Conservation (phyloP, 352 stramenopile species). For the Globisporangium spiculum region DNA sequence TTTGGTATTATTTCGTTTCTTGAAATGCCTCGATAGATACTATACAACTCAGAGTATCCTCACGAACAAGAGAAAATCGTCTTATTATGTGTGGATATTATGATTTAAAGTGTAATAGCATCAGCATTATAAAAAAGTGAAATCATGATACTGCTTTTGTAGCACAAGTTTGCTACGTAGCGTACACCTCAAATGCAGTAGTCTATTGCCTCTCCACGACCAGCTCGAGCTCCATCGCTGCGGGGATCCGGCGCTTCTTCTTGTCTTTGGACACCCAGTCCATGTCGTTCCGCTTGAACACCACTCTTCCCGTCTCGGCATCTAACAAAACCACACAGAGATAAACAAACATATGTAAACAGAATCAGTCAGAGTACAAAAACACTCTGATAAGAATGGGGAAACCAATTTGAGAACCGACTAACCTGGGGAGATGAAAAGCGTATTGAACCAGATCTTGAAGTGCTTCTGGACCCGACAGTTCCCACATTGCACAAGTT, state of each 20-base stretch:
- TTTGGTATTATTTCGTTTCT: no score
- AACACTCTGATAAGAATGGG: background rate
- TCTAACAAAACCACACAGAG: conserved; percentile 20
- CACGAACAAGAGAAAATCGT: no score
- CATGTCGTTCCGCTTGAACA: conserved; percentile 50
- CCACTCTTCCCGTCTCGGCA: conserved; percentile 29
- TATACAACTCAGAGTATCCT: no score
- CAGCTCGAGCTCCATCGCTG: conserved; percentile 66
- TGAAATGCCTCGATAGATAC: no score
- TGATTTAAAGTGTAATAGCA: no score
- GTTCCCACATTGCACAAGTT: conserved; percentile 28
- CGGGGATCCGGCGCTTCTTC: conserved; percentile 56
- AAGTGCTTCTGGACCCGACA: conserved; percentile 62
- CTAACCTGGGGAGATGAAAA: conserved; percentile 36
- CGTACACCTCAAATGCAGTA: background rate
- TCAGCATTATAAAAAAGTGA: no score
- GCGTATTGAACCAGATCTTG: conserved; percentile 74
- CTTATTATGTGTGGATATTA: no score
- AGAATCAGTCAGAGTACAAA: background rate
- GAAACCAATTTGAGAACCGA: background rate
- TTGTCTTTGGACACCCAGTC: conserved; percentile 65
- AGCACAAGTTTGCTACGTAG: no score
- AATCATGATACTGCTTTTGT: no score
- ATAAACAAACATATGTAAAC: background rate
- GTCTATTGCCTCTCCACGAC: conserved; percentile 13